Evolutionary conservation across 2,329 filamentous ascomycete species (phyloP).

Genomic region (Pyrenophora graminea): DNA sequence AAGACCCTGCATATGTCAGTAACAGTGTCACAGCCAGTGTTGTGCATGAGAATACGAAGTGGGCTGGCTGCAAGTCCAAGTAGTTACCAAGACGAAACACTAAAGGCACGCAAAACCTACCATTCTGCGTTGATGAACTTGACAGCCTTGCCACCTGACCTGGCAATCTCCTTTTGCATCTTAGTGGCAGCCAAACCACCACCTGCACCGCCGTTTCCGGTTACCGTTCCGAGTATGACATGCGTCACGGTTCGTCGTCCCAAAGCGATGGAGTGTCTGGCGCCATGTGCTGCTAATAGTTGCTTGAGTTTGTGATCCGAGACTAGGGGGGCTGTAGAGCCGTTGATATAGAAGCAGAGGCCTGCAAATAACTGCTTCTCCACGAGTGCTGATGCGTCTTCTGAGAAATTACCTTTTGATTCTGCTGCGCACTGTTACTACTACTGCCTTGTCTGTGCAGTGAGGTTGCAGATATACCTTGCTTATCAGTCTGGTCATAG

Average conservation of each 20-base stretch:
- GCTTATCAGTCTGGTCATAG: neutral
- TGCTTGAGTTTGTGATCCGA: conserved; percentile 87
- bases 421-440: neutral
- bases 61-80: neutral
- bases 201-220: conserved; percentile 59
- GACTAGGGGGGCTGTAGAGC: conserved; percentile 77
- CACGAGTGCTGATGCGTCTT: conserved; percentile 5
- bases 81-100: neutral
- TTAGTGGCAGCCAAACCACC: conserved; percentile 79
- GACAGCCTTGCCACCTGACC: conserved; percentile 68
- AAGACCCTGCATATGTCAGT: conserved; percentile 63
- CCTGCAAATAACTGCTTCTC: conserved; percentile 65
- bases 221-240: conserved; percentile 69
- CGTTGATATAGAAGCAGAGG: conserved; percentile 82
- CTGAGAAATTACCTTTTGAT: neutral
- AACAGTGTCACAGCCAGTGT: neutral
- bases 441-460: neutral
- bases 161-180: conserved; percentile 76
- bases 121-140: conserved; percentile 84
- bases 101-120: conserved; percentile 43
- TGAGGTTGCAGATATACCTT: conserved; percentile 6
- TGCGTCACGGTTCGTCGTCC: conserved; percentile 79
- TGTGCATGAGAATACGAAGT: conserved; percentile 1
- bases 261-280: conserved; percentile 69
- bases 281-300: conserved; percentile 75